A percentile compares a stretch with the other conserved stretches of the same genome.
Evolutionary conservation across 768 basidiomycete species (phyloP).

Genomic region (Gymnopilus junonius): DNA sequence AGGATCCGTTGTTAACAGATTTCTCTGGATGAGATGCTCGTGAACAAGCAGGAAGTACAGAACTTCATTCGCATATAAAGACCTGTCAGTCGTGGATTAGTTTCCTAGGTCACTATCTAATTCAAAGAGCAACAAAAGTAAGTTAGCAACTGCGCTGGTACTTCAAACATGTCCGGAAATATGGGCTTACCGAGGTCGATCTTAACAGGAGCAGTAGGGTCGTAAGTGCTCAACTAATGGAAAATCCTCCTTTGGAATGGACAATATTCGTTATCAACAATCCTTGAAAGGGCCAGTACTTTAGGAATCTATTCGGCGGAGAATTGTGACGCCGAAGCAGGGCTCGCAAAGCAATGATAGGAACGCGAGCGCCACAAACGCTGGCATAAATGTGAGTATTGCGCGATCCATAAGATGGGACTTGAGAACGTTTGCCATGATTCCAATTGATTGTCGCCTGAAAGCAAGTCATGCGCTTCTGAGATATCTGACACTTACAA

Average conservation of each 20-base stretch:
- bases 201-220: neutral
- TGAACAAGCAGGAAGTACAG: neutral
- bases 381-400: no score
- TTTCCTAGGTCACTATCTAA: neutral
- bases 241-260: neutral
- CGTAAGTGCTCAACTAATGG: neutral
- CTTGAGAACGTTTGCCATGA: neutral
- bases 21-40: neutral
- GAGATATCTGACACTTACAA: neutral
- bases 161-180: slow-evolving; percentile 4
- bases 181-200: neutral
- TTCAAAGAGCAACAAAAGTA: neutral
- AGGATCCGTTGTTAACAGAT: neutral
- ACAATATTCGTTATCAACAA: neutral
- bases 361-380: neutral
- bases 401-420: neutral
- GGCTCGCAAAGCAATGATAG: neutral
- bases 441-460: neutral
- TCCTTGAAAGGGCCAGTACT: neutral
- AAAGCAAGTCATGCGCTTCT: neutral
- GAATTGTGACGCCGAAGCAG: slow-evolving; percentile 1
- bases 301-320: neutral
- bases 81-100: neutral
- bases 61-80: neutral
- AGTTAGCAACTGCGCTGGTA: neutral